phyloP scores from a whole-genome alignment of 805 yeast species.

The Myxozyma nipponensis region DNA sequence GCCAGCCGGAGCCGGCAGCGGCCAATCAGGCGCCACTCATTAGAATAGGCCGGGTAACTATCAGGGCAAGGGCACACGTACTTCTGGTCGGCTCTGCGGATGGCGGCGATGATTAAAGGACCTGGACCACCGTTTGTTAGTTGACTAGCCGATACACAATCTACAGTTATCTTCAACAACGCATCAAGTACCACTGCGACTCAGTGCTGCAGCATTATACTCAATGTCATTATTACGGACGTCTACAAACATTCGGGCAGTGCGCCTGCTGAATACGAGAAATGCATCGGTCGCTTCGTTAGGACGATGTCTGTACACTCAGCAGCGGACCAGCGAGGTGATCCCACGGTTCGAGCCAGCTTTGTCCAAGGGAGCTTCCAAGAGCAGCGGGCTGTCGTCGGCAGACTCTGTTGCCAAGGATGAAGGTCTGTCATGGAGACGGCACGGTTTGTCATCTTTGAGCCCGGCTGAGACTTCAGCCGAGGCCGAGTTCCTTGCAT shows the following conservation, averaged over 20 bases:
- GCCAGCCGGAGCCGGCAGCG: neutral
- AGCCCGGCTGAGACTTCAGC: slow-evolving; percentile 1
- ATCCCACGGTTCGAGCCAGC: slow-evolving; percentile 12
- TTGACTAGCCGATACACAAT: no score
- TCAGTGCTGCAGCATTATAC: no score
- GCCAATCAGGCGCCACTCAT: neutral
- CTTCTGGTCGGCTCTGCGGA: no score
- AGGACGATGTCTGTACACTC: slow-evolving; percentile 6
- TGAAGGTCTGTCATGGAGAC: slow-evolving; percentile 13
- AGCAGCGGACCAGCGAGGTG: slow-evolving; percentile 1
- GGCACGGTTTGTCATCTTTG: slow-evolving; percentile 9
- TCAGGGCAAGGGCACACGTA: neutral
- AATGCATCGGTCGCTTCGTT: no score
- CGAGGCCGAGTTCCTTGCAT: slow-evolving; percentile 19
- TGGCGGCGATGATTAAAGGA: no score
- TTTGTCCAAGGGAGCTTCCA: neutral
- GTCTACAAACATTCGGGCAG: no score
- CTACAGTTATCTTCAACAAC: no score
- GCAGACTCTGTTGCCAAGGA: neutral
- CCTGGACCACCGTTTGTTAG: no score
- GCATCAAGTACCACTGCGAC: no score
- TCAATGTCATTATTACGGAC: no score
- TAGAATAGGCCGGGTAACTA: neutral
- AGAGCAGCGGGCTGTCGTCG: neutral
- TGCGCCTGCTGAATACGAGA: no score